Percentiles rank a stretch among this genome's conserved stretches.
Conservation (phyloP, 345 rosid species). For the Syzygium aqueum region DNA sequence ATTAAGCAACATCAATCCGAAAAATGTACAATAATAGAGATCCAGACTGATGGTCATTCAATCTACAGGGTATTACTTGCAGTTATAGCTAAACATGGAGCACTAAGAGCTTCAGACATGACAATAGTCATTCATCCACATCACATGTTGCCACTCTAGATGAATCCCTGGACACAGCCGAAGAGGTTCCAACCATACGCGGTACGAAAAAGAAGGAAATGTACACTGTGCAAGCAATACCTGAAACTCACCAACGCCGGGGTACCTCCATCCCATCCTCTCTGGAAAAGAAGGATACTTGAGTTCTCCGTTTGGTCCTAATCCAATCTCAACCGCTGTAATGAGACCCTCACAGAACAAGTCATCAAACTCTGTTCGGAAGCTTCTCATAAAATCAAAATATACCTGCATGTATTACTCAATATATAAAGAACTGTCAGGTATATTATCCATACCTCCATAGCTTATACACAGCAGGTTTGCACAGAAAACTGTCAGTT, state of each 20-base stretch:
- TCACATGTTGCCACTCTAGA: not conserved
- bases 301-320: slow-evolving; percentile 86
- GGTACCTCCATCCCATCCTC: slow-evolving; percentile 89
- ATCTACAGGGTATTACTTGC: not conserved
- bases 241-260: slow-evolving; percentile 99
- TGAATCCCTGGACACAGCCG: not conserved
- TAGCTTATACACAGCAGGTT: not conserved
- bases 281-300: slow-evolving; percentile 82
- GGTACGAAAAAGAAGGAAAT: not conserved
- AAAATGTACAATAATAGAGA: not conserved
- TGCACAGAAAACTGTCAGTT: not conserved
- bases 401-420: slow-evolving; percentile 48
- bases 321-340: slow-evolving; percentile 77
- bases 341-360: slow-evolving; percentile 61
- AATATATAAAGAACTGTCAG: not conserved
- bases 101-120: not conserved
- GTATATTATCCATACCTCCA: not conserved
- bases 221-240: slow-evolving; percentile 33
- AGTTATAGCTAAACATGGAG: not conserved
- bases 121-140: not conserved
- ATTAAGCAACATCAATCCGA: not conserved
- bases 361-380: slow-evolving; percentile 81
- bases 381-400: slow-evolving; percentile 97
- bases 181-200: not conserved
- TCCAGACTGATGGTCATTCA: not conserved